These are phyloP conservation scores for Aegle marmelos DNA, from an alignment of 345 rosid species.

Conservation along the genomic window DNA sequence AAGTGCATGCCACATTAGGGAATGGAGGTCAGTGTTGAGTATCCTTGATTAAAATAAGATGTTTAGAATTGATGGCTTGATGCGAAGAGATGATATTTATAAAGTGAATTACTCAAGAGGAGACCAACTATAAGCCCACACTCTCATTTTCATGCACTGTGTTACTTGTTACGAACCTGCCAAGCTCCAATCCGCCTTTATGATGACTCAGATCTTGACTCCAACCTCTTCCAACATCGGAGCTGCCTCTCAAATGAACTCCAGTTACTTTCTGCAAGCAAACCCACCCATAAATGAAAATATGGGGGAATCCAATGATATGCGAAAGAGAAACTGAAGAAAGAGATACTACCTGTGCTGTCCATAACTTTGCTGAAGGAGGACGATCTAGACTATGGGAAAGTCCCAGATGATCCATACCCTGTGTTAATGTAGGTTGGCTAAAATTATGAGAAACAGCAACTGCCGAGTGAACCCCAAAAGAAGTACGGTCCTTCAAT, in stretches of 20 bases:
- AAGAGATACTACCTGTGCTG: conserved; percentile 50
- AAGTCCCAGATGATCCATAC: conserved; percentile 45
- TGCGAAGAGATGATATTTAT: neutral
- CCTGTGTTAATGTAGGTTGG: conserved; percentile 28
- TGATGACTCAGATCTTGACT: conserved; percentile 50
- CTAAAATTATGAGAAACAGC: conserved; percentile 38
- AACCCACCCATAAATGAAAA: conserved; percentile 6
- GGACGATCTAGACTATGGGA: conserved; percentile 42
- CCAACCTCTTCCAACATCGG: conserved; percentile 54
- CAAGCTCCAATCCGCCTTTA: conserved; percentile 56
- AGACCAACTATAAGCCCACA: neutral
- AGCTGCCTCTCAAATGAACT: conserved; percentile 40
- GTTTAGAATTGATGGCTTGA: neutral
- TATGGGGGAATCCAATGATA: neutral
- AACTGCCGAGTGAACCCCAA: conserved; percentile 29
- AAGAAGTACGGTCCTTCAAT: conserved; percentile 34
- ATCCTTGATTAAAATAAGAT: neutral
- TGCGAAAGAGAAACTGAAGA: neutral
- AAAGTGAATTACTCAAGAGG: neutral
- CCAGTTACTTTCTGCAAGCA: conserved; percentile 41
- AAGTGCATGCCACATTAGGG: neutral
- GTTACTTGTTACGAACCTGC: conserved; percentile 50
- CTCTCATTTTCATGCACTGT: neutral
- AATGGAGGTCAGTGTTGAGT: neutral
- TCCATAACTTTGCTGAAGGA: conserved; percentile 56